Conservation (phyloP, 2,329 filamentous ascomycete genomes). For the Aureobasidium sp. region DNA sequence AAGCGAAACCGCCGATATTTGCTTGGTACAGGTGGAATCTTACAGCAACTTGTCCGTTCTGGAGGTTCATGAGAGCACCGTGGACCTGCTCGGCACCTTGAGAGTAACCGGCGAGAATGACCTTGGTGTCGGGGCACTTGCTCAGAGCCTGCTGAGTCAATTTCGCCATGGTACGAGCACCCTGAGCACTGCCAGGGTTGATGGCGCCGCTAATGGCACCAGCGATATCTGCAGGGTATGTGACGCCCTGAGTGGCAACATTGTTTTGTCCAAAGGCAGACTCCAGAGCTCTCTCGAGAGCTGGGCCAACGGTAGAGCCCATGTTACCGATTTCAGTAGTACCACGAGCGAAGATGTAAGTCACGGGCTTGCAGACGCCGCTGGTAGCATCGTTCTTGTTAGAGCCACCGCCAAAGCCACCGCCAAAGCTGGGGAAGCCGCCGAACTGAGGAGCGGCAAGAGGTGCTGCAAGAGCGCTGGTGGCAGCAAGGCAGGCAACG, state of each 20-base stretch:
- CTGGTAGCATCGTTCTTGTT: conserved; percentile 17
- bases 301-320: conserved; percentile 16
- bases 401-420: not conserved
- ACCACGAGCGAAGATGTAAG: conserved; percentile 47
- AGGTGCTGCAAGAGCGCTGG: conserved; percentile 2
- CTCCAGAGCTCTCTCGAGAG: conserved; percentile 15
- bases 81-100: conserved; percentile 17
- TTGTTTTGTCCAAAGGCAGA: conserved; percentile 13
- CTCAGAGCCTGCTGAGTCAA: conserved; percentile 12
- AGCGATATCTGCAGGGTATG: conserved; percentile 15
- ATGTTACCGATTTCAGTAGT: conserved; percentile 46
- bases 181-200: conserved; percentile 10
- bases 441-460: conserved; percentile 1
- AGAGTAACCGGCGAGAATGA: conserved; percentile 17
- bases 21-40: not conserved
- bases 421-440: not conserved
- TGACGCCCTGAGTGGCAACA: conserved; percentile 16
- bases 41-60: conserved; percentile 12
- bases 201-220: conserved; percentile 12
- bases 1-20: not conserved
- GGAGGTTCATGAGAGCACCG: conserved; percentile 11
- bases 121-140: conserved; percentile 17
- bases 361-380: conserved; percentile 36
- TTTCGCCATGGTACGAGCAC: conserved; percentile 14
- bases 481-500: conserved; percentile 3